A percentile compares a stretch with the other conserved stretches of the same genome.
Conservation (phyloP, 2,329 filamentous ascomycete genomes). For the Akanthomyces lecanii region DNA sequence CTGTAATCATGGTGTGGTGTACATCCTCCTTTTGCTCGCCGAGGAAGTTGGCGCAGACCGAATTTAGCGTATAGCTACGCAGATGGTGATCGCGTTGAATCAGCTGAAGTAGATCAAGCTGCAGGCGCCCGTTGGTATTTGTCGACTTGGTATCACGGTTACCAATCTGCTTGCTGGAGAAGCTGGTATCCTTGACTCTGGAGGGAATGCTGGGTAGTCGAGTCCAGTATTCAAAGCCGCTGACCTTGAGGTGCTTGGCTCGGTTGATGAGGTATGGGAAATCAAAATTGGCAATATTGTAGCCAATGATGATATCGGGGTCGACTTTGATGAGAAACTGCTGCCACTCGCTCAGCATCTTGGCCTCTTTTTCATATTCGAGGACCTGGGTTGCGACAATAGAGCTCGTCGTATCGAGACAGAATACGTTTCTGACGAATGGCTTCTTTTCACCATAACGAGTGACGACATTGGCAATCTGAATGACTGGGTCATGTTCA, state of each 20-base stretch:
- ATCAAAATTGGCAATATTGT: conserved; percentile 98
- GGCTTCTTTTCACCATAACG: conserved; percentile 92
- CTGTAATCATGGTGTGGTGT: conserved; percentile 98
- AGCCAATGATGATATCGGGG: conserved; percentile 95
- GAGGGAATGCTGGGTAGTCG: conserved; percentile 70
- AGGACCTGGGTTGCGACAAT: conserved; percentile 95
- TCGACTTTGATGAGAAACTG: conserved; percentile 87
- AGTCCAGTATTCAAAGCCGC: conserved; percentile 81
- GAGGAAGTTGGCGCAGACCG: conserved; percentile 89
- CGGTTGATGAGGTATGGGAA: conserved; percentile 92
- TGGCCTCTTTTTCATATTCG: conserved; percentile 73
- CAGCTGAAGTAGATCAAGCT: conserved; percentile 90
- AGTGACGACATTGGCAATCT: conserved; percentile 95
- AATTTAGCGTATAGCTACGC: conserved; percentile 95
- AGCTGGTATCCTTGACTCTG: conserved; percentile 71
- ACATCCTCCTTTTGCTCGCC: conserved; percentile 99
- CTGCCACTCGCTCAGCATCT: conserved; percentile 91
- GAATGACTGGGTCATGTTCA: conserved; percentile 87
- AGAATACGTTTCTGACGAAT: conserved; percentile 95
- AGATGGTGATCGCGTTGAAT: conserved; percentile 93
- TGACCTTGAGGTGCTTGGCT: conserved; percentile 76
- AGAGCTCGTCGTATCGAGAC: conserved; percentile 82
- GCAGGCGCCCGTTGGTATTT: conserved; percentile 89
- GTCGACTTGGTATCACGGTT: conserved; percentile 91
- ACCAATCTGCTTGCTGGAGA: conserved; percentile 98